Base-by-base conservation (phyloP, 768 basidiomycete genomes). In the Lactarius psammicola region DNA sequence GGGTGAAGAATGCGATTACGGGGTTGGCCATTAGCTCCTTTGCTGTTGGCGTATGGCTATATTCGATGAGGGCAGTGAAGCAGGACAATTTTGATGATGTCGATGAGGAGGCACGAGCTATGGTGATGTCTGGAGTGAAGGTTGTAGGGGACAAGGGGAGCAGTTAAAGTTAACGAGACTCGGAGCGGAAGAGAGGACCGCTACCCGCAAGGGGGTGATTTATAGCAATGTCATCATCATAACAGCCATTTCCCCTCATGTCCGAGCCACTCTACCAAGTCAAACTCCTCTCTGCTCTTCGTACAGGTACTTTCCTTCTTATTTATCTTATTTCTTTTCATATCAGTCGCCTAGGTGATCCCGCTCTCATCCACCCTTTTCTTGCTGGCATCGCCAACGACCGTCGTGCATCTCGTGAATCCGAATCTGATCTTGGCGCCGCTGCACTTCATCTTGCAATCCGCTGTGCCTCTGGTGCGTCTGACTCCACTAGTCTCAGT, bases 31-130 rank as follows among this genome's bases (percentile, higher is more conserved):
- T 98, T 53, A 82, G 85, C 31, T 82, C 83, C 0, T 95, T 97
- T 74, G 88, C 85, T 33, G 83, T 85, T 17, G 89, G 88, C 31
- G 87, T 97, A 10, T 98, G 93, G 85, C 81, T 87, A 4, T 98
- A 98, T 78, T 95, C 94, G 20, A 96, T 98, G 73, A 85, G 86
- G 34, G 95, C 70, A 30, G 66, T 69, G 51, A 54, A 68, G 67
- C 64, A 71, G 62, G 57, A 66, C 63, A 55, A 60, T 53, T 56
- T 71, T 53, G 62, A 69, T 40, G 66, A 72, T 30, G 64, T 74
- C 54, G 71, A 92, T 71, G 89, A 90, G 68, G 89, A 91, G 73
- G 92, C 87, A 33, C 64, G 69, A 4, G 71, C 69, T n/a, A 60
- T 70, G 60, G 60, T 26, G 23, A 56, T 71, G 36, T 53, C 56